phyloP scores from a whole-genome alignment of 768 basidiomycete species.

The Rhodotorula sphaerocarpa region DNA sequence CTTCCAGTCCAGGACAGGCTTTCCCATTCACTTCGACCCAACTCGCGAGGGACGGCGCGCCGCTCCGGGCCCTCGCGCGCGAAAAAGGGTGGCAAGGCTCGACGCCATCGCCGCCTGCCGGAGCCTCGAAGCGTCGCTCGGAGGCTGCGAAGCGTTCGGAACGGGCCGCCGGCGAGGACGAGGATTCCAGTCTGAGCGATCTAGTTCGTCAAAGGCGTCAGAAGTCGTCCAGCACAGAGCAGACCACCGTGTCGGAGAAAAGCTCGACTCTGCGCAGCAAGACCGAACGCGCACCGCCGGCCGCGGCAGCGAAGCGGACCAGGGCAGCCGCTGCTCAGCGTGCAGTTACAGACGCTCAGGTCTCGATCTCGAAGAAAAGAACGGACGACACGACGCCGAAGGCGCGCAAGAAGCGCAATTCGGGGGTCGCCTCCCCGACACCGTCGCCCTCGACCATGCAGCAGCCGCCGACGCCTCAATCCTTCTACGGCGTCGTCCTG shows the following conservation, averaged over 20 bases:
- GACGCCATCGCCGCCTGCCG: not conserved
- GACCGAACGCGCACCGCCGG: not conserved
- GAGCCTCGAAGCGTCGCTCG: too few species aligned
- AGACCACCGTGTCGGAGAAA: conserved; percentile 9
- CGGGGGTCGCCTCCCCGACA: not conserved
- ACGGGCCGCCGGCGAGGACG: not conserved
- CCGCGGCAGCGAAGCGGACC: too few species aligned
- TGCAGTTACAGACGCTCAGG: too few species aligned
- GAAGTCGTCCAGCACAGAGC: conserved; percentile 6
- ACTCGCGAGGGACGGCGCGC: not conserved
- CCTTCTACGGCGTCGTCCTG: conserved; percentile 9
- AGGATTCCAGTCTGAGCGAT: not conserved
- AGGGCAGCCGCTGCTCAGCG: too few species aligned
- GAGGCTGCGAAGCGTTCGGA: too few species aligned
- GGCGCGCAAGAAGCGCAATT: not conserved
- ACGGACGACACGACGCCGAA: not conserved
- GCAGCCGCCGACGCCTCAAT: conserved; percentile 2
- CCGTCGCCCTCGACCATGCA: not conserved
- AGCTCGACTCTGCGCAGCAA: not conserved
- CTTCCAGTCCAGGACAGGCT: not conserved
- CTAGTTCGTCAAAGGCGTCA: not conserved
- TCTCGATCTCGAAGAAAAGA: not conserved
- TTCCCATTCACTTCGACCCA: conserved; percentile 5
- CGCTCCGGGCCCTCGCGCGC: not conserved
- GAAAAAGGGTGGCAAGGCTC: not conserved